Conservation (phyloP, 2,329 filamentous ascomycete species). For the Aspergillus floridensis region DNA sequence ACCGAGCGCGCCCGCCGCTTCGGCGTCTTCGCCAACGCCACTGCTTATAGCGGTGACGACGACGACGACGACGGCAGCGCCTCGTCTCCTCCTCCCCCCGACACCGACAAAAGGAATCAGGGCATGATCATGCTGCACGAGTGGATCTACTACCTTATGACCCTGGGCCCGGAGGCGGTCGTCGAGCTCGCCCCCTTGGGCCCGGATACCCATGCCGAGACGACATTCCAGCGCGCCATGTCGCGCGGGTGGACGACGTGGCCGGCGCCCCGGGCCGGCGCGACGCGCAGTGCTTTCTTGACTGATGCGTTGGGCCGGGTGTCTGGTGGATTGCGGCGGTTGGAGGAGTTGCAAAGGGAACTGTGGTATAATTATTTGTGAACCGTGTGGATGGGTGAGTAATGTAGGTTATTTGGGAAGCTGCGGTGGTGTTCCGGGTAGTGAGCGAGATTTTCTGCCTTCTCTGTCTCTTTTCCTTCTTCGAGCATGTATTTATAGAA, state of each 20-base stretch:
- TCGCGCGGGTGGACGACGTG: conserved; percentile 9
- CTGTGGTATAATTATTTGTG: conserved; percentile 5
- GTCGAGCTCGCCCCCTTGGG: conserved; percentile 7
- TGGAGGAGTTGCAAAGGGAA: conserved; percentile 3
- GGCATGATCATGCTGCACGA: conserved; percentile 4
- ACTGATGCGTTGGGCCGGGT: conserved; percentile 4
- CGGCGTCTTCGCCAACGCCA: conserved; percentile 3
- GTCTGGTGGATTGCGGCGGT: conserved; percentile 2
- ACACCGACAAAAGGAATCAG: background rate
- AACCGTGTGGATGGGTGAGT: too few species aligned
- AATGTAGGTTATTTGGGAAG: background rate
- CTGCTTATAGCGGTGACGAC: too few species aligned
- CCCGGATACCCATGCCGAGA: conserved; percentile 3
- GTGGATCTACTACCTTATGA: conserved; percentile 7
- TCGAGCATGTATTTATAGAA: background rate
- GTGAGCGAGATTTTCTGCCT: background rate
- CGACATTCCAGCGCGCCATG: conserved; percentile 5
- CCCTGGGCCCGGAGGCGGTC: conserved; percentile 3
- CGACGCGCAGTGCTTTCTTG: background rate
- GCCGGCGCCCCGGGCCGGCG: background rate
- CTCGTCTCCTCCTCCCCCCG: background rate
- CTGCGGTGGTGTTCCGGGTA: background rate
- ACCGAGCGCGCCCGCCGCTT: conserved; percentile 2
- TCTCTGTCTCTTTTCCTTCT: background rate
- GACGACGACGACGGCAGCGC: background rate